Evolutionary conservation across 208 protist genomes (phyloP).

Genomic region (Crithidia expoeki): DNA sequence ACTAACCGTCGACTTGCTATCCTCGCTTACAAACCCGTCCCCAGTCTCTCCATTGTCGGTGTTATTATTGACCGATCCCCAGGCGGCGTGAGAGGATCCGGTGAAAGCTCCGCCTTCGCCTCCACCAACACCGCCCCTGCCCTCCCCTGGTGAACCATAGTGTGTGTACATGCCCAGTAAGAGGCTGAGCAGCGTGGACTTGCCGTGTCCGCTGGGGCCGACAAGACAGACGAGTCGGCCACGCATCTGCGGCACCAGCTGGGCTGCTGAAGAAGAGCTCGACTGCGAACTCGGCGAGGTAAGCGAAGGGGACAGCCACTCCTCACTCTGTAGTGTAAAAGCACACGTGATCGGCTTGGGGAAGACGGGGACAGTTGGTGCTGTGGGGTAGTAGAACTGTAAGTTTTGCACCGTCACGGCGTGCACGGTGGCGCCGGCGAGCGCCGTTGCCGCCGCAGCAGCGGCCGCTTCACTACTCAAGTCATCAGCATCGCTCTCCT

Average conservation of each 20-base stretch:
- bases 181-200: slow-evolving; percentile 77
- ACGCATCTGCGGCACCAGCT: slow-evolving; percentile 4
- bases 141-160: slow-evolving; percentile 6
- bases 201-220: slow-evolving; percentile 71
- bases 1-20: background rate
- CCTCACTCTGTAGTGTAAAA: slow-evolving; percentile 21
- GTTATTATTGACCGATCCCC: background rate
- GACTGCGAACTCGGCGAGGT: slow-evolving; percentile 20
- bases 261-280: background rate
- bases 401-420: slow-evolving; percentile 34
- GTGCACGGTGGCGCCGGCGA: slow-evolving; percentile 26
- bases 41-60: background rate
- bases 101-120: background rate
- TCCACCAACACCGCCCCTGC: background rate
- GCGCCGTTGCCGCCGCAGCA: slow-evolving; percentile 16
- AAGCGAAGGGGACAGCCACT: slow-evolving; percentile 1
- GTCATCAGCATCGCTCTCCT: background rate
- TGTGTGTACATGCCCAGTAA: slow-evolving; percentile 71
- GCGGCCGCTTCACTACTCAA: slow-evolving; percentile 15
- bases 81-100: too few relatives aligned
- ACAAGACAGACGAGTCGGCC: slow-evolving; percentile 67
- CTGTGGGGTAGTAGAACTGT: slow-evolving; percentile 69
- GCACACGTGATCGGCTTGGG: slow-evolving; percentile 23
- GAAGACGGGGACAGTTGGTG: slow-evolving; percentile 69
- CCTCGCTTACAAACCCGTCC: background rate